Percentiles rank a stretch among this genome's conserved stretches.
Evolutionary conservation across 139 green algal genomes (phyloP).

Genomic region (Tetratostichococcus sp.): DNA sequence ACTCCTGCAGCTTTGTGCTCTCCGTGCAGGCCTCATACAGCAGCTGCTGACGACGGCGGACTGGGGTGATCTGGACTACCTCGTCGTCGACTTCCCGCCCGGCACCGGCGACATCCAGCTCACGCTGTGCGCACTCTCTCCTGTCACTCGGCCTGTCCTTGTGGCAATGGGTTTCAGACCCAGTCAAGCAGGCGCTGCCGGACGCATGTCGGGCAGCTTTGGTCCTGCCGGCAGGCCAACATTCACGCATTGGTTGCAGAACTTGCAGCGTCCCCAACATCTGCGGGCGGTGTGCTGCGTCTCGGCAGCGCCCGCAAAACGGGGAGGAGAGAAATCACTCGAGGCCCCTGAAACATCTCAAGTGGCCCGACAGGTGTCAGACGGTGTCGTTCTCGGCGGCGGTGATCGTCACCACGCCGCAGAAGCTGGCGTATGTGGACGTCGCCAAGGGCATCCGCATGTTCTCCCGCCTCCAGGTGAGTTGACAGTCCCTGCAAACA

Average conservation of each 20-base stretch:
- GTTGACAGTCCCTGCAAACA: no score
- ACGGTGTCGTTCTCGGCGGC: constrained; percentile 87
- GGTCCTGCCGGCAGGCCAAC: no score
- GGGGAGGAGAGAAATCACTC: no score
- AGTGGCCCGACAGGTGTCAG: constrained; percentile 24
- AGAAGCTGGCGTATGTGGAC: constrained; percentile 98
- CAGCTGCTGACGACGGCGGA: constrained; percentile 90
- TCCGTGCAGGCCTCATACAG: constrained; percentile 73
- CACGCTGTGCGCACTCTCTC: constrained; percentile 72
- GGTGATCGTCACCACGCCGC: constrained; percentile 98
- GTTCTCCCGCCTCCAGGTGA: constrained; percentile 87
- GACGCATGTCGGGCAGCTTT: no score
- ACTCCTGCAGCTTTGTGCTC: no score
- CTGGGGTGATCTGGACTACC: constrained; percentile 97
- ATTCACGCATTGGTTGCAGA: no score
- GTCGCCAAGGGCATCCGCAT: constrained; percentile 98
- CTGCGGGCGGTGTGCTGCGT: no score
- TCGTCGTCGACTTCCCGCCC: constrained; percentile 96
- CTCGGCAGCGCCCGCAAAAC: no score
- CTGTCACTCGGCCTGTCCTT: no score
- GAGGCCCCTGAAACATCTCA: background rate
- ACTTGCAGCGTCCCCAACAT: no score
- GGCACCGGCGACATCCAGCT: constrained; percentile 99
- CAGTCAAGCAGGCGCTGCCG: no score
- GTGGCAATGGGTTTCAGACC: no score